Evolutionary conservation across 306 rosid genomes (phyloP), one percentile per base, ranked within the genome.

Genomic region (Rosa lucieae): DNA sequence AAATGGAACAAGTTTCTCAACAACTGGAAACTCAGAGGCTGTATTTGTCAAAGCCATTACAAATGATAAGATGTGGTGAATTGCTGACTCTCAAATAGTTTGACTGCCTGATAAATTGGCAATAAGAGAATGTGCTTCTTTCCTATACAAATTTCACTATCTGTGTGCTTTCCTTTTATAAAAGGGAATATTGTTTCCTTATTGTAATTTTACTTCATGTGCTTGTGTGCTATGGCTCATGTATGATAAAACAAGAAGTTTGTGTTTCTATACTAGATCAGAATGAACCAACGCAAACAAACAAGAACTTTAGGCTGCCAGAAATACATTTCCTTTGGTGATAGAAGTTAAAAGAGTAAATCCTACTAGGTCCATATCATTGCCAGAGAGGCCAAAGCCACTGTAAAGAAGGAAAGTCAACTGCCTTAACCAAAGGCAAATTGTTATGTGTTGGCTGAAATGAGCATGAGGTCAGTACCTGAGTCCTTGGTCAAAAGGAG

Each of bases 1-100:
- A 35, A 14, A 72, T 72, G 75, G 55, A 72, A 26, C 11, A 72
- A 49, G 35, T 72, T 72, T 72, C 44, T 72, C 75, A 72, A 0
- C 42, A 23, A 10, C 11, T 59, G 66, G 66, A 59, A 23, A 21
- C 37, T 23, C 66, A 23, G 37, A 23, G 66, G 37, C 66, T 59
- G 66, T 7, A 59, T 21, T 21, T 59, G 37, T 59, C 66, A 21
- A 59, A 59, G 15, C 66, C 66, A 23, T 21, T 23, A 23, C 66
- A 59, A 6, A 59, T 21, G 66, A 59, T 59, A 59, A 59, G 7
- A 21, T 59, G 66, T 23, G 66, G 66, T 9, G 37, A 59, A 59
- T 56, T n/a, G 63, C 32, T 56, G 63, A n/a, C 32, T 20, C 62
- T 4, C 13, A 29, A 32, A 23, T 23, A 59, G 6, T 59, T 23